These are phyloP conservation scores for Quercus suber DNA, from an alignment of 306 rosid genomes.

Conservation along the genomic window DNA sequence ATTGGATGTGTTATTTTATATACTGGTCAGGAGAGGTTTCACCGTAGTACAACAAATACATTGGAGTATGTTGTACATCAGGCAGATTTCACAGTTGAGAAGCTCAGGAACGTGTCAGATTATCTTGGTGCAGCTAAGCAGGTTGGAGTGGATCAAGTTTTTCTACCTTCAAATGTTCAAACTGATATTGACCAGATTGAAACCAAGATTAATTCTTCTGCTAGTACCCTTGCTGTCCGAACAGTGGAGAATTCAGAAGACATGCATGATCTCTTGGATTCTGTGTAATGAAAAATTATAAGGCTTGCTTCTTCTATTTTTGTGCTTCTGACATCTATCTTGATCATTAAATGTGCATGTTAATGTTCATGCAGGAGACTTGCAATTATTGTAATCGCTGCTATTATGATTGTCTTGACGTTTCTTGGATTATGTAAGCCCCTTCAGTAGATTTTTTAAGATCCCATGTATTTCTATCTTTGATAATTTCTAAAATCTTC, in stretches of 20 bases:
- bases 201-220: conserved; percentile 47
- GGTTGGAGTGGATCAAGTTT: conserved; percentile 67
- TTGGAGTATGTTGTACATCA: conserved; percentile 54
- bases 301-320: background rate
- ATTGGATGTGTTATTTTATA: conserved; percentile 50
- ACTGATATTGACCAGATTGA: conserved; percentile 57
- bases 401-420: conserved; percentile 74
- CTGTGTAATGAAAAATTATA: conserved; percentile 39
- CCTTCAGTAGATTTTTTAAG: conserved; percentile 6
- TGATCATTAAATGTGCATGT: background rate
- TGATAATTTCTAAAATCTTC: background rate
- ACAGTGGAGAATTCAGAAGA: conserved; percentile 46
- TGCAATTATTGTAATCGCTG: conserved; percentile 64
- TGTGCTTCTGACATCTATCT: background rate
- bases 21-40: conserved; percentile 73
- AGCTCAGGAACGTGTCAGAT: conserved; percentile 66
- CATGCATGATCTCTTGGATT: conserved; percentile 52
- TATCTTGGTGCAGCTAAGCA: conserved; percentile 73
- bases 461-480: background rate
- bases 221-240: conserved; percentile 47
- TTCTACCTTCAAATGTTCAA: conserved; percentile 73
- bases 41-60: conserved; percentile 48
- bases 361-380: conserved; percentile 49
- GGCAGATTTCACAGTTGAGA: conserved; percentile 59
- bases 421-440: conserved; percentile 85